A percentile compares a stretch with the other conserved stretches of the same genome.
These are phyloP conservation scores for Diaporthe velutina DNA, from an alignment of 2,329 filamentous ascomycete genomes.

Conservation along the genomic window DNA sequence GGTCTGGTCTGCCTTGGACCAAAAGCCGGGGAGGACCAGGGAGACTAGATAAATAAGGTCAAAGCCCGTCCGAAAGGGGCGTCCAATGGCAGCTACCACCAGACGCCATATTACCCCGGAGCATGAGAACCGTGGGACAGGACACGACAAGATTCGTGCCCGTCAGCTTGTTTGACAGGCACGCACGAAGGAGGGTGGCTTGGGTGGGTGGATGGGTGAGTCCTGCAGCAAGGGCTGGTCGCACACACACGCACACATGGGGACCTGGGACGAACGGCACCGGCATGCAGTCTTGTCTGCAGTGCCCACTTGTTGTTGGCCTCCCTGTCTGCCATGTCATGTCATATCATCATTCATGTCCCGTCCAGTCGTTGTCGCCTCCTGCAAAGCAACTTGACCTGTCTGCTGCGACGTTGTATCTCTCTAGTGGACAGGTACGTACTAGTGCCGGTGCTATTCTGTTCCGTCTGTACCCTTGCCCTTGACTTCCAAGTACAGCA, in stretches of 20 bases:
- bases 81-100: constrained; percentile 18
- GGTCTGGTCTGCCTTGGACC: background rate
- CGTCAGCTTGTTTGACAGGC: constrained; percentile 3
- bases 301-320: background rate
- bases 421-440: background rate
- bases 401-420: constrained; percentile 18
- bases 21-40: constrained; percentile 14
- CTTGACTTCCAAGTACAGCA: background rate
- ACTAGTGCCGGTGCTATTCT: background rate
- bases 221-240: background rate
- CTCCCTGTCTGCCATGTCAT: background rate
- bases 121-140: background rate
- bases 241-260: background rate
- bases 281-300: background rate
- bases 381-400: background rate
- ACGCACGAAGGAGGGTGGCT: background rate
- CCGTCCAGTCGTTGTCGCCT: background rate
- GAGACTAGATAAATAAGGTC: constrained; percentile 28
- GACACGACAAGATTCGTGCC: background rate
- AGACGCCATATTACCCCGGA: constrained; percentile 7
- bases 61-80: constrained; percentile 21
- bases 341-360: background rate
- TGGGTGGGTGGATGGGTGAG: background rate
- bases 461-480: background rate
- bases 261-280: constrained; percentile 20